Evolutionary conservation across 2,329 filamentous ascomycete species (phyloP), one percentile per base, ranked within the genome.

Genomic region (Rutstroemia sp.): DNA sequence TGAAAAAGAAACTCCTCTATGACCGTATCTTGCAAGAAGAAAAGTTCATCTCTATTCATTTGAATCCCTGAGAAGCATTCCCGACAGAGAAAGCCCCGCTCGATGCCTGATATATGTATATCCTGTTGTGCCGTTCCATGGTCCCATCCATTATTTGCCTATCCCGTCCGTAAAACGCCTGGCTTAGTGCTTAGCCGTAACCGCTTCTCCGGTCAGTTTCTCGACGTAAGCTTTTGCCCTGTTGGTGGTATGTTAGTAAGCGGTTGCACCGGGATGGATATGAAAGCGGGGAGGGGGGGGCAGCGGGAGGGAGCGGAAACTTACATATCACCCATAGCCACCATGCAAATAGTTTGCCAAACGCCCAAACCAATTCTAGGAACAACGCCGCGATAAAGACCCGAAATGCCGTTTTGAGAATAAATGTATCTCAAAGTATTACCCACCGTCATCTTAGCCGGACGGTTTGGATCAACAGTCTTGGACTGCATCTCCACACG

Each of bases 281-380:
- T 4, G 17, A 16, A 14, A 19, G 7, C 5, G 16, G 8, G 12
- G 23, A 10, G 34, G 16, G 19, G 2, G 8, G 17, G 23, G 10
- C 17, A 23, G 8, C 23, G 5, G 21, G 27, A 44, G 21, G 38
- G 59, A 56, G 42, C 37, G 46, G 51, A 58, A 52, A 65, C 90
- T 79, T 77, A 95, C 91, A 95, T 92, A 77, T 97, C 94, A 76
- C 94, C 94, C 74, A 97, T 81, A 70, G 92, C 94, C 76, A 99
- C 94, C 94, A 99, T 99, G 82, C 94, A 99, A 70, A 99, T 88
- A 61, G 94, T 99, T 82, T 99, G 94, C 94, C 94, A 99, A 77
- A 99, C 83, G 71, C 94, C 87, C 63, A 99, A 85, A 66, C 92
- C 92, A 72, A 99, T 92, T 73, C 94, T 87, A 67, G 94, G 94